phyloP scores from a whole-genome alignment of 306 rosid genomes.

The Luffa acutangula region DNA sequence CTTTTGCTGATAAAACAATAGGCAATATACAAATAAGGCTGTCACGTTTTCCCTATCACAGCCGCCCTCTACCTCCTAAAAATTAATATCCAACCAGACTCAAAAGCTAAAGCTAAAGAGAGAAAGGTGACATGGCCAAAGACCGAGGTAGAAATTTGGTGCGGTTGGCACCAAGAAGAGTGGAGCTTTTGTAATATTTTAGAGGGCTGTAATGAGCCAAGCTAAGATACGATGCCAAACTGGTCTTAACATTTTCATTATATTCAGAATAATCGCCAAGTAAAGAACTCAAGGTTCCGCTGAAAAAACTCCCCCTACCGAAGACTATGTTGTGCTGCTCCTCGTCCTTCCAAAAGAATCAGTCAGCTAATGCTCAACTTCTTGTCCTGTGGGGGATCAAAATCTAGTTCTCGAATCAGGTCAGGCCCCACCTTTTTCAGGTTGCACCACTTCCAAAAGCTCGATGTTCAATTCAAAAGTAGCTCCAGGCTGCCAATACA shows the following conservation, averaged over 20 bases:
- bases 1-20: constrained; percentile 1
- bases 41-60: neutral
- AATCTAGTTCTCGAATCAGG: neutral
- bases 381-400: constrained; percentile 2
- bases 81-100: neutral
- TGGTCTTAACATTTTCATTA: neutral
- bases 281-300: neutral
- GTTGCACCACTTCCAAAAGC: constrained; percentile 49
- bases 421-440: constrained; percentile 30
- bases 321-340: neutral
- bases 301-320: neutral
- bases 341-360: neutral
- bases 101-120: neutral
- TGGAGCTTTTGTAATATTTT: constrained; percentile 3
- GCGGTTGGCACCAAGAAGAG: neutral
- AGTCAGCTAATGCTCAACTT: constrained; percentile 3
- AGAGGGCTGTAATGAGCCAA: neutral
- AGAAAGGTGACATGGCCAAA: neutral
- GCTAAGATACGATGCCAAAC: neutral
- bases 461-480: constrained; percentile 77
- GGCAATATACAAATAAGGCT: neutral
- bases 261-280: neutral
- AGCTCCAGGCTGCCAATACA: constrained; percentile 82
- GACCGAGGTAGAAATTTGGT: neutral
- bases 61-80: constrained; percentile 6